Evolutionary conservation across 805 yeast species (phyloP), one percentile per base, ranked within the genome.

Genomic region (Sungouiella thailandica): DNA sequence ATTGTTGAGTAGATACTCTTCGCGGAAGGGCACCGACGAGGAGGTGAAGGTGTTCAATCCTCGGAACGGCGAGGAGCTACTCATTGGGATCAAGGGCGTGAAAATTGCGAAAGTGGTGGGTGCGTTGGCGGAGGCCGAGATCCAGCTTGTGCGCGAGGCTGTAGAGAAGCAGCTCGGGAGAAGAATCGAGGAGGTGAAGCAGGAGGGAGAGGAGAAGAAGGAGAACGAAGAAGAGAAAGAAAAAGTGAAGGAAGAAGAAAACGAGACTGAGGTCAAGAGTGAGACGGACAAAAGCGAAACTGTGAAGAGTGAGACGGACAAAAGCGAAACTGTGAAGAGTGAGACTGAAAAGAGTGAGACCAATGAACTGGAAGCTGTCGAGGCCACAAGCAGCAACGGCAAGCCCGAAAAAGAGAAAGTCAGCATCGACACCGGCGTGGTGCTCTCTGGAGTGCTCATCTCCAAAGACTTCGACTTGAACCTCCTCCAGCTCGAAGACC

Each of bases 21-120:
- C 78, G 31, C 68, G 83, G 33, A 87, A 81, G 54, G 87, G 86
- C 6, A 86, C 97, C 0, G 93, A 84, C 12, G 78, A 84, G 31
- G 97, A 93, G 55, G 89, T 89, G 8, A 84, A 79, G 47, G 94
- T 93, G 3, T 90, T 76, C 61, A 90, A 87, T 45, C 99, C 99
- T 4, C 74, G 85, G 51, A 90, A 93, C 55, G 85, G 97, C 61
- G 88, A 85, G 20, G 83, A 77, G 34, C 69, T 93, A 20, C 71
- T 70, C 20, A 69, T 93, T 14, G 80, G 81, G 17, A 87, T 90
- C 55, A 81, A 83, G 46, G 94, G 96, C 5, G 68, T 80, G 29
- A 88, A 85, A 50, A 66, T 87, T 28, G 97, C 96, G 2, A 84
- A 83, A 48, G 80, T 72, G 8, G 63, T 74, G 53, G 81, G 81